Conservation (phyloP, 75 land plant genomes). For the Picea sitchensis region DNA sequence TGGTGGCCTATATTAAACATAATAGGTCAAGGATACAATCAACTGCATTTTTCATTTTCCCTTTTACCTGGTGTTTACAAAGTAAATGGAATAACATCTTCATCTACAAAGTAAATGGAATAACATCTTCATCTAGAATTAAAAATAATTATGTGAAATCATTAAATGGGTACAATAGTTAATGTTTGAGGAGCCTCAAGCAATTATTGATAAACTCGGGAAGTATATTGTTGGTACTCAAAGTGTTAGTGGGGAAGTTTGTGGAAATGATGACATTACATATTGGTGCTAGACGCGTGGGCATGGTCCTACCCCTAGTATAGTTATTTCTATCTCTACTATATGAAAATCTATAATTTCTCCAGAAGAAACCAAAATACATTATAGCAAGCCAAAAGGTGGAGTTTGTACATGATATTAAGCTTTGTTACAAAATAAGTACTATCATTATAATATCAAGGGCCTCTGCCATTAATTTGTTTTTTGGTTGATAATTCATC, state of each 20-base stretch:
- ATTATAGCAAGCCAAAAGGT: no score
- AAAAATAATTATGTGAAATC: conserved; percentile 44
- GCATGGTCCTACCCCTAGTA: background rate
- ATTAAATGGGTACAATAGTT: conserved; percentile 77
- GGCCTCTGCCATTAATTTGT: no score
- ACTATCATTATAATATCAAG: no score
- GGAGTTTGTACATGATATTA: no score
- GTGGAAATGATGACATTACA: conserved; percentile 87
- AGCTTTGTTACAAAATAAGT: no score
- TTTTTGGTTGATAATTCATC: no score
- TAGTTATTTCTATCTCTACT: no score
- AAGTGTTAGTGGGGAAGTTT: conserved; percentile 96
- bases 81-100: conserved; percentile 9
- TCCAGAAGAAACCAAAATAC: no score
- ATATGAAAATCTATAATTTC: no score
- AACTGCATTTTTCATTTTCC: conserved; percentile 40
- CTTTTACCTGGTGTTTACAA: conserved; percentile 54
- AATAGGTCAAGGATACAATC: conserved; percentile 27
- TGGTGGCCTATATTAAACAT: conserved; percentile 49
- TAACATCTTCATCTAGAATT: conserved; percentile 2
- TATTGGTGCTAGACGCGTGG: conserved; percentile 88
- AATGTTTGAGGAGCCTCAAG: conserved; percentile 71
- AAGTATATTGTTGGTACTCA: conserved; percentile 40
- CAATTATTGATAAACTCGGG: conserved; percentile 24
- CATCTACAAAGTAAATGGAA: conserved; percentile 24